Conservation (phyloP, 768 basidiomycete genomes). For the Naganishia antarctica region DNA sequence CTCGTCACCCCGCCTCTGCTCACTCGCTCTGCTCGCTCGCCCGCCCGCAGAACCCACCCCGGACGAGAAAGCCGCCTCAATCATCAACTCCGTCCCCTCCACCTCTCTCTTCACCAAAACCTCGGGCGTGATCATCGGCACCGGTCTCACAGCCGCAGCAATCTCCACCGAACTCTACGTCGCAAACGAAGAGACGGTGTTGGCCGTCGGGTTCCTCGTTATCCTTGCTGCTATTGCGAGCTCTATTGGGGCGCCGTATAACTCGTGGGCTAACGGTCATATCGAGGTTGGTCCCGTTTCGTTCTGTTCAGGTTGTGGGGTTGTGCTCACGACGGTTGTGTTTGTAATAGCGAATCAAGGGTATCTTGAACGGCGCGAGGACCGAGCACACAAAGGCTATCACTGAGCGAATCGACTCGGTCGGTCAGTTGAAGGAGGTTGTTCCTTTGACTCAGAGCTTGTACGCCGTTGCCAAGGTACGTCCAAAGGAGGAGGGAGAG, state of each 20-base stretch:
- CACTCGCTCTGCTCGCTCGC: background rate
- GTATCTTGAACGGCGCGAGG: slow-evolving; percentile 73
- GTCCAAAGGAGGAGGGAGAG: background rate
- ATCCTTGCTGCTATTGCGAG: slow-evolving; percentile 71
- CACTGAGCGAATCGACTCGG: slow-evolving; percentile 82
- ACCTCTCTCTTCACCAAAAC: slow-evolving; percentile 86
- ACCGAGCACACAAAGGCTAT: slow-evolving; percentile 88
- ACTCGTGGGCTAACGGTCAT: slow-evolving; percentile 83
- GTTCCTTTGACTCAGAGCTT: slow-evolving; percentile 82
- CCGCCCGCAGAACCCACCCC: slow-evolving; percentile 59
- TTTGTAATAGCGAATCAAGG: too few relatives aligned
- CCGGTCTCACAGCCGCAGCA: slow-evolving; percentile 79
- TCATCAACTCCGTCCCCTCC: slow-evolving; percentile 78
- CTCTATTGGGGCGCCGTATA: slow-evolving; percentile 73
- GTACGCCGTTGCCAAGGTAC: slow-evolving; percentile 84
- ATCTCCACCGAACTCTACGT: slow-evolving; percentile 98
- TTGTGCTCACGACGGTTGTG: too few relatives aligned
- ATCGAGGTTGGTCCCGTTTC: too few relatives aligned
- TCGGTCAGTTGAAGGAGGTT: slow-evolving; percentile 92
- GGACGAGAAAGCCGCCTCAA: slow-evolving; percentile 77
- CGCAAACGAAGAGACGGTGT: slow-evolving; percentile 90
- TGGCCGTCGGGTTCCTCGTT: slow-evolving; percentile 76
- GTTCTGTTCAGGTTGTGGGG: too few relatives aligned
- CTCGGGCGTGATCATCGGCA: slow-evolving; percentile 82
- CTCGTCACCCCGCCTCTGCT: background rate